These are phyloP conservation scores for Mycena galopus DNA, from an alignment of 768 basidiomycete genomes.

Conservation along the genomic window DNA sequence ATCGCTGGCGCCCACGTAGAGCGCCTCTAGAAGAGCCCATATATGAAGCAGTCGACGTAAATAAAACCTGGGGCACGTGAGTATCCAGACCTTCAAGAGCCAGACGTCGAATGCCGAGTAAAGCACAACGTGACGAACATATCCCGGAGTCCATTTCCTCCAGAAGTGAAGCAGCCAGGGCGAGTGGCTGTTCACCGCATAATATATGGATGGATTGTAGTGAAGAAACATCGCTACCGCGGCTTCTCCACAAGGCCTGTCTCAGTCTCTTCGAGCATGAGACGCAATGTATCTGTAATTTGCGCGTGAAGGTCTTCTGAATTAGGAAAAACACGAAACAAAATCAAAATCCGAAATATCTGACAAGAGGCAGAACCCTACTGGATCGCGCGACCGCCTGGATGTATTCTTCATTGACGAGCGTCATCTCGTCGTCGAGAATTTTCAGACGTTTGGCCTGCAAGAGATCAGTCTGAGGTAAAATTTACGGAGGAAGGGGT, in stretches of 20 bases:
- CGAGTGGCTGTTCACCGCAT: background rate
- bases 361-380: constrained; percentile 52
- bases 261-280: constrained; percentile 70
- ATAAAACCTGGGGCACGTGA: no score
- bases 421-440: constrained; percentile 74
- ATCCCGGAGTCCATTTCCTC: no score
- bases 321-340: background rate
- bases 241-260: background rate
- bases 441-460: constrained; percentile 75
- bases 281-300: constrained; percentile 67
- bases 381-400: constrained; percentile 82
- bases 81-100: no score
- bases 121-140: no score
- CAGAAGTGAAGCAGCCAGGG: no score
- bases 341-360: background rate
- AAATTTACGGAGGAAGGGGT: background rate
- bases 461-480: background rate
- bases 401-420: constrained; percentile 82
- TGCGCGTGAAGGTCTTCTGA: constrained; percentile 73
- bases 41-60: no score
- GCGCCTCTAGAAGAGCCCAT: no score
- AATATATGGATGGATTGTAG: background rate
- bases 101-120: no score
- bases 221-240: constrained; percentile 21
- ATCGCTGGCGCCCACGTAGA: no score